Percentiles rank a stretch among this genome's conserved stretches.
Evolutionary conservation across 441 rosid genomes (phyloP).

Genomic region (Syzygium malaccense): DNA sequence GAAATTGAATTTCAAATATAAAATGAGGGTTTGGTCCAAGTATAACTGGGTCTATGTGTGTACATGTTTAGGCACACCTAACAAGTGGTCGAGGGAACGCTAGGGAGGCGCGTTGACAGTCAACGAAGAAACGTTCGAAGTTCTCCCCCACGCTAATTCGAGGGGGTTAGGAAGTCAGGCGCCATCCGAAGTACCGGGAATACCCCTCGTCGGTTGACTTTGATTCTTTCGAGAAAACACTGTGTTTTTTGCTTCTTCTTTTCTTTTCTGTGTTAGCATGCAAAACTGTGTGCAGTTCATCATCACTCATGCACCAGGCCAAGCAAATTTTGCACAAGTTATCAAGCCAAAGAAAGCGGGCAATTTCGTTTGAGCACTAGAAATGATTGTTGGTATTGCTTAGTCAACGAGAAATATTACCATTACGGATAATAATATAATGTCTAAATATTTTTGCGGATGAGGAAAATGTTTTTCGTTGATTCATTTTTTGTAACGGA

Average conservation of each 20-base stretch:
- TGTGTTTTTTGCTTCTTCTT: neutral
- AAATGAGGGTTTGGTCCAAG: neutral
- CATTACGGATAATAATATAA: neutral
- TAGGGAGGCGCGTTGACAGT: neutral
- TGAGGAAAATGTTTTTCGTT: neutral
- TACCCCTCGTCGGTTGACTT: neutral
- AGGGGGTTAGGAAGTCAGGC: neutral
- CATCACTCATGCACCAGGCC: neutral
- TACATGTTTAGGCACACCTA: neutral
- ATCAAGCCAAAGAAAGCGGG: neutral
- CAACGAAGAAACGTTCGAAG: neutral
- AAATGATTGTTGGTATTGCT: rapidly evolving
- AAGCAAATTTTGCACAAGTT: neutral
- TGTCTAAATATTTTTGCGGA: neutral
- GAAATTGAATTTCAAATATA: neutral
- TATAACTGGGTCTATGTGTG: neutral
- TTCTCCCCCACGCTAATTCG: neutral
- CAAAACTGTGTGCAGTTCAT: neutral
- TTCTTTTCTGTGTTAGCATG: neutral
- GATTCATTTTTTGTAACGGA: neutral
- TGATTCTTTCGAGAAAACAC: neutral
- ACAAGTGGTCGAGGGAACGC: neutral
- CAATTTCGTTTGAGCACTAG: neutral
- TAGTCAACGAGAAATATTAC: neutral
- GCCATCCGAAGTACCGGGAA: neutral